phyloP scores from a whole-genome alignment of 164 flowering plant species.

The Liriodendron chinense region DNA sequence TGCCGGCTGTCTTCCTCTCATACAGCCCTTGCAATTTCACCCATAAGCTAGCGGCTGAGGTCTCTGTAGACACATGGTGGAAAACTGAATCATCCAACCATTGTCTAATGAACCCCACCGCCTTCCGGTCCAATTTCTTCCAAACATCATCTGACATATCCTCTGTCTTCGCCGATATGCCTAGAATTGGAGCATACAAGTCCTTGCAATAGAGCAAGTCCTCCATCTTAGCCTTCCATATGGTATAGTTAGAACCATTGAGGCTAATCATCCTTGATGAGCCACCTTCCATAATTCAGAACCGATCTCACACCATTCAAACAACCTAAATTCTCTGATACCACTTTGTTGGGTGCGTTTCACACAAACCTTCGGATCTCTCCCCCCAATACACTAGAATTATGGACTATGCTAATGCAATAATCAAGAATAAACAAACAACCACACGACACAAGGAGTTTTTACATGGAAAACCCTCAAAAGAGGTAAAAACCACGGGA shows the following conservation, averaged over 20 bases:
- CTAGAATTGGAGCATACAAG: background rate
- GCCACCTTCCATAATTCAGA: background rate
- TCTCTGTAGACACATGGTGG: background rate
- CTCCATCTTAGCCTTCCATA: conserved; percentile 1
- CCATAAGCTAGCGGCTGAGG: background rate
- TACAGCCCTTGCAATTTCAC: background rate
- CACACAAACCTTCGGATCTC: too few species aligned
- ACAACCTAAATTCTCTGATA: background rate
- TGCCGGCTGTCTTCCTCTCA: background rate
- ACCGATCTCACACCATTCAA: background rate
- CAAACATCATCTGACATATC: background rate
- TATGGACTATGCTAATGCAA: too few species aligned
- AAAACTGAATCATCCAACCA: background rate
- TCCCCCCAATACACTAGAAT: too few species aligned
- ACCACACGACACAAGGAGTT: too few species aligned
- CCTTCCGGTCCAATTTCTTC: background rate
- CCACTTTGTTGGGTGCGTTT: background rate
- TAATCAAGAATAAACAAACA: too few species aligned
- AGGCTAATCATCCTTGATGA: background rate
- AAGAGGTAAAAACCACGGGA: too few species aligned
- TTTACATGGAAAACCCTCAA: too few species aligned
- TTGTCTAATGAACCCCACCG: background rate
- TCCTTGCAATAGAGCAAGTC: conserved; percentile 1
- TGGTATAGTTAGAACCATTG: background rate
- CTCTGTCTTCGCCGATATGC: background rate